Conservation (phyloP, 257 asterid species). For the Salvia miltiorrhiza region DNA sequence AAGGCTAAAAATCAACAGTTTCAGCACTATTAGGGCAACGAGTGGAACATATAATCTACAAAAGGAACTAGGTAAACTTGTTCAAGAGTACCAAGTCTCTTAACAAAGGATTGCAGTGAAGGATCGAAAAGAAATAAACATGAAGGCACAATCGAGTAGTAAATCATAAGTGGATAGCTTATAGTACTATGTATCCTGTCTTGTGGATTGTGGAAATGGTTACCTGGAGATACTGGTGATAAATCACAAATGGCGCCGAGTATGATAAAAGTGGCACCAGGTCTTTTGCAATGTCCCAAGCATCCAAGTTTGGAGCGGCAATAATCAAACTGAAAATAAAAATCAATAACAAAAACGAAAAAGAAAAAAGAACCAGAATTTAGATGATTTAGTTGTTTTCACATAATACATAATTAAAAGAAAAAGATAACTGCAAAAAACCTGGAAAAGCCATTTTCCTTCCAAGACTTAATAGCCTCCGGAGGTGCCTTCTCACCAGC, state of each 20-base stretch:
- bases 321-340: conserved; percentile 61
- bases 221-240: conserved; percentile 94
- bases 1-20: neutral
- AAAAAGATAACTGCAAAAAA: conserved; percentile 18
- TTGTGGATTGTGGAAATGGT: conserved; percentile 6
- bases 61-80: neutral
- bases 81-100: neutral
- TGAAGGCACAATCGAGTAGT: neutral
- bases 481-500: conserved; percentile 75
- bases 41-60: neutral
- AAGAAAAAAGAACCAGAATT: neutral
- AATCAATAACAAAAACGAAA: conserved; percentile 1
- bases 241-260: conserved; percentile 93
- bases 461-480: conserved; percentile 64
- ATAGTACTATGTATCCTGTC: neutral
- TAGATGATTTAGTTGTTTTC: neutral
- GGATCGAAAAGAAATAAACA: neutral
- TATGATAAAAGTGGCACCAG: conserved; percentile 73
- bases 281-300: conserved; percentile 75
- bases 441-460: conserved; percentile 93
- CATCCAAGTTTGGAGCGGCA: conserved; percentile 83
- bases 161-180: neutral
- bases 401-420: neutral
- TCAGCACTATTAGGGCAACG: neutral
- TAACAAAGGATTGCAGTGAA: neutral